Base-by-base conservation (phyloP, 495 filamentous ascomycete genomes). In the Xylaria grammica region DNA sequence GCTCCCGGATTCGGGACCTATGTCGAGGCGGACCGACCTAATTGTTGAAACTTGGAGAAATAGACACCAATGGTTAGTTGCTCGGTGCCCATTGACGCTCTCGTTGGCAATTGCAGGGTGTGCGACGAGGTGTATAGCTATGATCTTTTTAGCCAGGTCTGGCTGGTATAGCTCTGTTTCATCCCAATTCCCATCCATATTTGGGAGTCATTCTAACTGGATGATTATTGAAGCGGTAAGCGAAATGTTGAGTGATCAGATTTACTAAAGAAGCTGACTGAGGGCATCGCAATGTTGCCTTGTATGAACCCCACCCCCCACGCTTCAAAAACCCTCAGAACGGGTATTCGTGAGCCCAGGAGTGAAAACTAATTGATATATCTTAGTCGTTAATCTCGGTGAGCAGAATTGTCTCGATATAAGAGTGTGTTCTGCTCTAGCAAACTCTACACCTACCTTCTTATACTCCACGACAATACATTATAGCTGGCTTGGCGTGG, bases 121-220 rank as follows among this genome's bases (percentile, higher is more conserved):
- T 51, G 49, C 49, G 17, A 51, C 17, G 1, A 51, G 19, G 17
- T 51, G 49, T 51, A 51, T 51, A 32, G 49, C 22, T 1, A 30
- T 32, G 5, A 51, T 32, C 5, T 4, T 13, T 32, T 17, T 30
- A 3, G 49, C 4, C 19, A 29, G 15, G 17, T 51, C 49, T 13
- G 24, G 4, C 4, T 15, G 6, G 4, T 27, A 30, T 13, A 51
- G 19, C 3, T 13, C 17, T 17, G 13, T n/a, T 1, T 7, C 17
- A 13, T 51, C 24, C 49, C 49, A 51, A n/a, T 51, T 51, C 3
- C 30, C 49, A 32, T 51, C 49, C 49, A 51, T 51, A 6, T 29
- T 29, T 45, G n/a, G 4, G 42, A 45, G 42, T 9, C 4, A 45
- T 17, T 11, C 34, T 36, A 36, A 5, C 34, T 36, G 17, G n/a